phyloP scores from a whole-genome alignment of 139 green algal genomes.

The Chlamydomonas applanata region DNA sequence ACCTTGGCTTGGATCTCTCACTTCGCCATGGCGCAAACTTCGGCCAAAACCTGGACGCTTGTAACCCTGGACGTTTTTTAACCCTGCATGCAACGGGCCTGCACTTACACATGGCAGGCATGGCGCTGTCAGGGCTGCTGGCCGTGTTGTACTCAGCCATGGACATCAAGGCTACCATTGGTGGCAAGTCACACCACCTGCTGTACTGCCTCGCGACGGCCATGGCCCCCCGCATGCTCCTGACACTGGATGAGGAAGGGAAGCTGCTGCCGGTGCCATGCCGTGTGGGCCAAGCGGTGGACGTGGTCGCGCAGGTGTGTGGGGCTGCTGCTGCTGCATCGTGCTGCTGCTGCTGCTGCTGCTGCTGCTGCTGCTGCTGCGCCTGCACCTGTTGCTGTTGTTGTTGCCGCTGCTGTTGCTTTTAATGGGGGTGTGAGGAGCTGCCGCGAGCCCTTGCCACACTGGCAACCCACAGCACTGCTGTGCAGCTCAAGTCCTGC shows the following conservation, averaged over 20 bases:
- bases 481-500: no score
- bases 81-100: neutral
- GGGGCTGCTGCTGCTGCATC: neutral
- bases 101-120: conserved; percentile 33
- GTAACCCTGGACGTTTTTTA: no score
- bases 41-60: no score
- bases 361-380: no score
- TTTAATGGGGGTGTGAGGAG: no score
- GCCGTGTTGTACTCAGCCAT: conserved; percentile 74
- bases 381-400: no score
- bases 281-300: conserved; percentile 91
- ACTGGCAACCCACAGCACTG: no score
- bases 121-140: conserved; percentile 82
- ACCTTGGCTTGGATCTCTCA: no score
- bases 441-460: no score
- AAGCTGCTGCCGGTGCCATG: conserved; percentile 81
- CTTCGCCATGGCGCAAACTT: no score
- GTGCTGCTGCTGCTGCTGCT: no score
- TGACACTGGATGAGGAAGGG: conserved; percentile 91
- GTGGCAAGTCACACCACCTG: conserved; percentile 89
- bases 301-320: conserved; percentile 89
- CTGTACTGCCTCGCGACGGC: conserved; percentile 89
- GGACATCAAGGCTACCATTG: conserved; percentile 79
- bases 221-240: conserved; percentile 94
- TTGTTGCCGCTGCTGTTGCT: neutral